Conservation (phyloP, 2,329 filamentous ascomycete genomes). For the Mycogone perniciosa region DNA sequence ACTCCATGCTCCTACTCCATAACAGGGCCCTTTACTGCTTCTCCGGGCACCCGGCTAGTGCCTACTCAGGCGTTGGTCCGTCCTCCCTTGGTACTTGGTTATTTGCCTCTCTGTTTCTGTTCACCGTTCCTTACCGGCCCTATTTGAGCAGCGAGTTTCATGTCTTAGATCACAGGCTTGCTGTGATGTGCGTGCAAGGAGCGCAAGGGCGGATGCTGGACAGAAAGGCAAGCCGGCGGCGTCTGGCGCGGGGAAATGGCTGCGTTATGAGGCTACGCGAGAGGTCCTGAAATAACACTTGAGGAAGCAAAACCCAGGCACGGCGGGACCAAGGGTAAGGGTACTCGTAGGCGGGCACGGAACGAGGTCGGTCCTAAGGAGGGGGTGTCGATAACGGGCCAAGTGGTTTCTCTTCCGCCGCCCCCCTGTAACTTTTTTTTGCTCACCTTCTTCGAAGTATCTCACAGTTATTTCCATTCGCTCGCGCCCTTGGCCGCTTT, state of each 20-base stretch:
- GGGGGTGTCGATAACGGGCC: background rate
- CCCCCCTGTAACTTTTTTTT: background rate
- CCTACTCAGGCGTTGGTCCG: slow-evolving; percentile 9
- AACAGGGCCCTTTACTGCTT: background rate
- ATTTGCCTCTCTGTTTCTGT: background rate
- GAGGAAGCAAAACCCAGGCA: background rate
- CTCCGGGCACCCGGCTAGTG: slow-evolving; percentile 9
- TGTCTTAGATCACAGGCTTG: background rate
- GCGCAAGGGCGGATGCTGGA: background rate
- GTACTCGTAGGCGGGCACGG: background rate
- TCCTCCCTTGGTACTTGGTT: slow-evolving; percentile 1
- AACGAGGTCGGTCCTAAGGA: slow-evolving; percentile 4
- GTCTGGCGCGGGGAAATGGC: slow-evolving; percentile 11
- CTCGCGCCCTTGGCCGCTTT: background rate
- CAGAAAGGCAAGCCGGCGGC: background rate
- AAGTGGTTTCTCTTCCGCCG: no score
- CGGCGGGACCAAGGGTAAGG: slow-evolving; percentile 4
- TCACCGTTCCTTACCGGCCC: slow-evolving; percentile 6
- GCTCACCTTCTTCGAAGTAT: background rate
- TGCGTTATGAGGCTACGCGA: slow-evolving; percentile 11
- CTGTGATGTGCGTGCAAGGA: background rate
- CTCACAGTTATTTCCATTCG: background rate
- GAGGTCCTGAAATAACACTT: slow-evolving; percentile 11
- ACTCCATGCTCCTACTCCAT: slow-evolving; percentile 9
- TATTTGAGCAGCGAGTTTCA: slow-evolving; percentile 2